Percentiles rank a stretch among this genome's conserved stretches.
These are phyloP conservation scores for Lentithecium fluviatile DNA, from an alignment of 495 filamentous ascomycete genomes.

Conservation along the genomic window DNA sequence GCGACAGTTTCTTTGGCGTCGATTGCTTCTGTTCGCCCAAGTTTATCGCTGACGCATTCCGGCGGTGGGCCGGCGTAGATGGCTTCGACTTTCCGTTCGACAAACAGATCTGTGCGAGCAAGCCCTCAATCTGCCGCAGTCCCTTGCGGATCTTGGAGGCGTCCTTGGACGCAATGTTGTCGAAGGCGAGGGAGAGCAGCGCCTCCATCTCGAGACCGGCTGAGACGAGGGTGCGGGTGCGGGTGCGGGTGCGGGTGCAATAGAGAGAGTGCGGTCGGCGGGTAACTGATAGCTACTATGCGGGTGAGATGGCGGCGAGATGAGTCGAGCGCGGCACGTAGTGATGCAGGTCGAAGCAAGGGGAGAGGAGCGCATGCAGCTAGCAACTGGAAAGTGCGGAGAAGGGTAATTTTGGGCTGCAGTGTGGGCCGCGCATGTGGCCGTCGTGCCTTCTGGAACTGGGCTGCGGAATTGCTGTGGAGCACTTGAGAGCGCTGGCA, in stretches of 20 bases:
- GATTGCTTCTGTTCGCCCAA: slow-evolving; percentile 17
- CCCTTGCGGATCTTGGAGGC: slow-evolving; percentile 86
- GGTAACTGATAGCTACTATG: not conserved
- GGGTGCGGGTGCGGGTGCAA: not conserved
- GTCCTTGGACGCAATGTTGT: slow-evolving; percentile 94
- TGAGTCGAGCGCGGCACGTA: not conserved
- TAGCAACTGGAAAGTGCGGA: slow-evolving; percentile 29
- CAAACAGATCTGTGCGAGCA: slow-evolving; percentile 94
- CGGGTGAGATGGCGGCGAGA: not conserved
- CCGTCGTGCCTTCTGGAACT: slow-evolving; percentile 23
- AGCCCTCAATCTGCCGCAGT: slow-evolving; percentile 89
- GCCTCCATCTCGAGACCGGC: slow-evolving; percentile 69
- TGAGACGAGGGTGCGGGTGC: slow-evolving; percentile 15
- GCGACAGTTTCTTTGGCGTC: slow-evolving; percentile 55
- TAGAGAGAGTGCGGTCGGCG: not conserved
- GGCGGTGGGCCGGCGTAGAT: slow-evolving; percentile 43
- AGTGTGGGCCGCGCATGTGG: slow-evolving; percentile 19
- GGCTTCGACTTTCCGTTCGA: slow-evolving; percentile 51
- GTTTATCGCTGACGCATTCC: slow-evolving; percentile 36
- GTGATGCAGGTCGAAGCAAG: slow-evolving; percentile 24
- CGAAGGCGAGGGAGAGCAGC: slow-evolving; percentile 87
- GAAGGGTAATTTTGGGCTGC: slow-evolving; percentile 22
- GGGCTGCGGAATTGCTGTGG: too few species aligned
- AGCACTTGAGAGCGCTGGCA: too few species aligned
- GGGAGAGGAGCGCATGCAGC: slow-evolving; percentile 28